A percentile compares a stretch with the other conserved stretches of the same genome.
These are phyloP conservation scores for Phytophthora ramorum DNA, from an alignment of 352 stramenopile genomes.

Conservation along the genomic window DNA sequence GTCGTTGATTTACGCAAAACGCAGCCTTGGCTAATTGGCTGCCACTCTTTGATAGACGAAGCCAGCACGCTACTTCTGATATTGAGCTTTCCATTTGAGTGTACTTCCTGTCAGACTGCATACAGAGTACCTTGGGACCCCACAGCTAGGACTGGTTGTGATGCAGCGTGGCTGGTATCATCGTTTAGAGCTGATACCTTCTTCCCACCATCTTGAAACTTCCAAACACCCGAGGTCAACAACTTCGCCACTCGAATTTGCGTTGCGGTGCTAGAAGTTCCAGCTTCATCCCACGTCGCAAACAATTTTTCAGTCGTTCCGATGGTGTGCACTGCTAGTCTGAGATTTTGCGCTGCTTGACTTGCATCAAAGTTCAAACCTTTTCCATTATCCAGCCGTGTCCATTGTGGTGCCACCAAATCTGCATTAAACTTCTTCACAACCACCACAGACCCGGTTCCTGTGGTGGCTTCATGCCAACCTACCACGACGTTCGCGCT, in stretches of 20 bases:
- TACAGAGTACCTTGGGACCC: slow-evolving; percentile 26
- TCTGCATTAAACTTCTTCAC: slow-evolving; percentile 57
- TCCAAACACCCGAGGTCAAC: slow-evolving; percentile 28
- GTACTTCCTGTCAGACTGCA: slow-evolving; percentile 54
- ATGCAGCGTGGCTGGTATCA: slow-evolving; percentile 34
- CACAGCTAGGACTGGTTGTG: slow-evolving; percentile 33
- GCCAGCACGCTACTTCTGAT: slow-evolving; percentile 39
- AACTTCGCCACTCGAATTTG: slow-evolving; percentile 59
- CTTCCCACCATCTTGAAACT: slow-evolving; percentile 49
- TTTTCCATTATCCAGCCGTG: slow-evolving; percentile 34
- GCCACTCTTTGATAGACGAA: slow-evolving; percentile 39
- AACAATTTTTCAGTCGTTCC: slow-evolving; percentile 39
- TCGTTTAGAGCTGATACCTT: slow-evolving; percentile 54
- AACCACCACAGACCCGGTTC: slow-evolving; percentile 28
- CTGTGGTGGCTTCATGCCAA: slow-evolving; percentile 54
- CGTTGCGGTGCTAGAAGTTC: slow-evolving; percentile 20
- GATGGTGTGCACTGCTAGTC: slow-evolving; percentile 33
- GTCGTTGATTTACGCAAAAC: slow-evolving; percentile 49
- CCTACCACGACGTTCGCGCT: slow-evolving; percentile 47
- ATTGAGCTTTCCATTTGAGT: slow-evolving; percentile 43
- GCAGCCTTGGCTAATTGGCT: slow-evolving; percentile 58
- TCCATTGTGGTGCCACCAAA: slow-evolving; percentile 44
- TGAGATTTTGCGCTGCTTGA: slow-evolving; percentile 53
- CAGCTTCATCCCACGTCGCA: slow-evolving; percentile 63
- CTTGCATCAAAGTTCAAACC: slow-evolving; percentile 56